phyloP scores from a whole-genome alignment of 2,329 filamentous ascomycete genomes.

The Botrytis paeoniae region DNA sequence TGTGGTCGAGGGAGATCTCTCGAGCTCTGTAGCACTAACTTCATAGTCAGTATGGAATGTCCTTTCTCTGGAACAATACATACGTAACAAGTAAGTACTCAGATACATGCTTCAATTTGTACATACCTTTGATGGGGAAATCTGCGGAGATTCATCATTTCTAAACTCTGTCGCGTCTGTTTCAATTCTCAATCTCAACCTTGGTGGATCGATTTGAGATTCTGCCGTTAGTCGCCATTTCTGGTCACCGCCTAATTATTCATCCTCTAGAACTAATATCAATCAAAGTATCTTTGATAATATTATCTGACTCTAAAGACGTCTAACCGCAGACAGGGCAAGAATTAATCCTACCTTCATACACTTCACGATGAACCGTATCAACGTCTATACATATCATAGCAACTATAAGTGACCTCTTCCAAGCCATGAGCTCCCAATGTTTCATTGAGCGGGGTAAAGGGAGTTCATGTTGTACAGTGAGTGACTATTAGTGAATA shows the following conservation, averaged over 20 bases:
- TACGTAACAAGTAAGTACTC: background rate
- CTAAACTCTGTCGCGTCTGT: background rate
- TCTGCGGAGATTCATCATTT: background rate
- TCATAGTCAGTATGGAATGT: too few species aligned
- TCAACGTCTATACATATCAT: background rate
- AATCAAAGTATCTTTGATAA: background rate
- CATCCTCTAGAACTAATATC: background rate
- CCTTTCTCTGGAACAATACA: background rate
- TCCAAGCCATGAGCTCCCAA: background rate
- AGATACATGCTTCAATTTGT: background rate
- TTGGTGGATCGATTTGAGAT: background rate
- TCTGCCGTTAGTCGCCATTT: background rate
- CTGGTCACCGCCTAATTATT: background rate
- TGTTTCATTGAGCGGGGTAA: background rate
- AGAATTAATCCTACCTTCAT: background rate
- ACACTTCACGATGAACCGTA: background rate
- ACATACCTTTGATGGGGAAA: background rate
- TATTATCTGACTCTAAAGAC: background rate
- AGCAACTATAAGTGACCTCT: background rate
- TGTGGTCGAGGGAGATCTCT: background rate
- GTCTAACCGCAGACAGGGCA: background rate
- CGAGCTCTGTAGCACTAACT: background rate
- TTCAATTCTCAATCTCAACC: background rate
- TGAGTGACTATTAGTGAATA: background rate
- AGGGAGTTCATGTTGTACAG: background rate